These are phyloP conservation scores for Amanita rubescens DNA, from an alignment of 768 basidiomycete genomes.

Conservation along the genomic window DNA sequence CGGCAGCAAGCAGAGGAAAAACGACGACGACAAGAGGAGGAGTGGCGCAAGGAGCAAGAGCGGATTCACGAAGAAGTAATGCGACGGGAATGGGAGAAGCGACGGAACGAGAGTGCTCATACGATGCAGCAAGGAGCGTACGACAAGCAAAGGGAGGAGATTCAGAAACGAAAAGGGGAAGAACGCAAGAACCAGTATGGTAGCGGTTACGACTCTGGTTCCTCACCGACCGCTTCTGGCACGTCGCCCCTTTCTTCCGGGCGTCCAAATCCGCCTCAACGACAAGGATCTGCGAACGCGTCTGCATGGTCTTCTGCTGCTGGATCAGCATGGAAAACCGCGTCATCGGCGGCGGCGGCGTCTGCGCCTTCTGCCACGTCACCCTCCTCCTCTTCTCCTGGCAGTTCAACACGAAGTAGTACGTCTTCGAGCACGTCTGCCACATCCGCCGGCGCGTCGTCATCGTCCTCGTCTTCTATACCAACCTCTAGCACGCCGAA, in stretches of 20 bases:
- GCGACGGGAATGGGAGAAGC: slow-evolving; percentile 20
- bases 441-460: slow-evolving; percentile 16
- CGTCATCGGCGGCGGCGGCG: slow-evolving; percentile 23
- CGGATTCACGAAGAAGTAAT: slow-evolving; percentile 17
- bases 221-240: slow-evolving; percentile 18
- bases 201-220: slow-evolving; percentile 23
- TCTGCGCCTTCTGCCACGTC: slow-evolving; percentile 10
- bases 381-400: slow-evolving; percentile 20
- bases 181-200: slow-evolving; percentile 38
- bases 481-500: slow-evolving; percentile 19
- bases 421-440: slow-evolving; percentile 9
- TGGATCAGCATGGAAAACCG: slow-evolving; percentile 14
- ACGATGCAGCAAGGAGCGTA: slow-evolving; percentile 21
- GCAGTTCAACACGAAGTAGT: slow-evolving; percentile 21
- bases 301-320: slow-evolving; percentile 14
- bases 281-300: slow-evolving; percentile 7
- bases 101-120: slow-evolving; percentile 17
- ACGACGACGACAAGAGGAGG: slow-evolving; percentile 17
- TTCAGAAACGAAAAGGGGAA: slow-evolving; percentile 35
- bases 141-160: slow-evolving; percentile 30
- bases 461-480: slow-evolving; percentile 23
- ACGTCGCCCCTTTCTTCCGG: slow-evolving; percentile 23
- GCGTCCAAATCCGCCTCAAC: slow-evolving; percentile 16
- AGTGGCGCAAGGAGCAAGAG: slow-evolving; percentile 17
- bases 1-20: slow-evolving; percentile 20